phyloP scores from a whole-genome alignment of 352 stramenopile species.

The Globisporangium alternatum region DNA sequence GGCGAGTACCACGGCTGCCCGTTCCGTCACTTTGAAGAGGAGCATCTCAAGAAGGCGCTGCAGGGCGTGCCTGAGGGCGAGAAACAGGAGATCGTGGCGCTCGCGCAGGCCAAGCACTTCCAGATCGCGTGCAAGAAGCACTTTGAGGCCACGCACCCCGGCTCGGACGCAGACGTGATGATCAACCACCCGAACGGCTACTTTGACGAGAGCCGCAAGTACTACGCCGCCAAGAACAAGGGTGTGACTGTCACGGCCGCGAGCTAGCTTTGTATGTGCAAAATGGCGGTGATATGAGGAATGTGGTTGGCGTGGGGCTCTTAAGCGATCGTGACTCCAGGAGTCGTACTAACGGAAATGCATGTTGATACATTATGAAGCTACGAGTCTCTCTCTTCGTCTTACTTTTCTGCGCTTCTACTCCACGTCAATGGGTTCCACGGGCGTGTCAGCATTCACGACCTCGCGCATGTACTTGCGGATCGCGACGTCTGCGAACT shows the following conservation, averaged over 20 bases:
- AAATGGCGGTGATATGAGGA: not conserved
- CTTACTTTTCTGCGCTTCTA: not conserved
- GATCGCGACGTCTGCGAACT: slow-evolving; percentile 64
- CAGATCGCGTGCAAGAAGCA: slow-evolving; percentile 98
- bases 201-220: slow-evolving; percentile 95
- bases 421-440: slow-evolving; percentile 1
- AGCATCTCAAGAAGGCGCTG: slow-evolving; percentile 90
- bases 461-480: slow-evolving; percentile 60
- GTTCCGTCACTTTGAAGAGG: slow-evolving; percentile 95
- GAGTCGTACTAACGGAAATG: not conserved
- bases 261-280: slow-evolving; percentile 4
- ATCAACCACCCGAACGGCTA: slow-evolving; percentile 99
- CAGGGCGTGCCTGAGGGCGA: slow-evolving; percentile 75
- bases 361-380: slow-evolving; percentile 10
- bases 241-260: slow-evolving; percentile 41
- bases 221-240: slow-evolving; percentile 85
- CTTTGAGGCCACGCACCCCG: slow-evolving; percentile 94
- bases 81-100: slow-evolving; percentile 91
- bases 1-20: slow-evolving; percentile 98
- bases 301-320: not conserved
- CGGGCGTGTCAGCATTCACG: slow-evolving; percentile 19
- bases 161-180: slow-evolving; percentile 85
- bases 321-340: too few relatives aligned
- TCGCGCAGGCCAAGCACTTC: slow-evolving; percentile 93
- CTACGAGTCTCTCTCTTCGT: not conserved